These are phyloP conservation scores for Pichia sp. DNA, from an alignment of 1,139 yeast species.

Conservation along the genomic window DNA sequence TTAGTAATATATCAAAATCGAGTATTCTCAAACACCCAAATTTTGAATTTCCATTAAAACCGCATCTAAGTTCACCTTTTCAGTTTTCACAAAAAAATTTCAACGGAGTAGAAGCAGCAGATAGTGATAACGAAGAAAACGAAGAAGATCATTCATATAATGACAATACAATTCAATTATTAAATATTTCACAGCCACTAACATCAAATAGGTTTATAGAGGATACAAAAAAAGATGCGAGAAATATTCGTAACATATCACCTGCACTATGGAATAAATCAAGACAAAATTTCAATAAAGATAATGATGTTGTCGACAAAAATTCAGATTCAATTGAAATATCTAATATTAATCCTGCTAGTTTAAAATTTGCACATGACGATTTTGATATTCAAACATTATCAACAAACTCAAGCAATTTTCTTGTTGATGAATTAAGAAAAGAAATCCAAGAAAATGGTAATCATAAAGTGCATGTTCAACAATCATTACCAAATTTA, in stretches of 20 bases:
- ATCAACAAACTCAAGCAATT: background rate
- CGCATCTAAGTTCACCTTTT: background rate
- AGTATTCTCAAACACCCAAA: background rate
- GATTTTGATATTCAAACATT: background rate
- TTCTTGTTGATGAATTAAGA: slow-evolving; percentile 9
- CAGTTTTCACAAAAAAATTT: background rate
- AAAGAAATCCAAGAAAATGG: slow-evolving; percentile 13
- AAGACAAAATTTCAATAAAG: background rate
- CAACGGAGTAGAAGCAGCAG: background rate
- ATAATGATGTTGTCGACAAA: background rate
- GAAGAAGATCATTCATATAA: background rate
- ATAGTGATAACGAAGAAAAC: background rate
- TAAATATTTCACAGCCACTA: slow-evolving; percentile 12
- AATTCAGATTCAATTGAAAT: background rate
- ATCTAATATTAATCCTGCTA: background rate
- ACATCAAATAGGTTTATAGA: background rate
- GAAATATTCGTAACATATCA: background rate
- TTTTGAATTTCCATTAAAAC: slow-evolving; percentile 2
- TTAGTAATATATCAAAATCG: background rate
- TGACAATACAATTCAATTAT: slow-evolving; percentile 5
- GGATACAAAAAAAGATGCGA: background rate
- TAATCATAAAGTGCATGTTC: slow-evolving; percentile 5
- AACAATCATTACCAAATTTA: slow-evolving; percentile 14
- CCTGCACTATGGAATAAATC: background rate
- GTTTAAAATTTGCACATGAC: background rate